Evolutionary conservation across 1,284 basidiomycete genomes (phyloP).

Genomic region (Pisolithus thermaeus): DNA sequence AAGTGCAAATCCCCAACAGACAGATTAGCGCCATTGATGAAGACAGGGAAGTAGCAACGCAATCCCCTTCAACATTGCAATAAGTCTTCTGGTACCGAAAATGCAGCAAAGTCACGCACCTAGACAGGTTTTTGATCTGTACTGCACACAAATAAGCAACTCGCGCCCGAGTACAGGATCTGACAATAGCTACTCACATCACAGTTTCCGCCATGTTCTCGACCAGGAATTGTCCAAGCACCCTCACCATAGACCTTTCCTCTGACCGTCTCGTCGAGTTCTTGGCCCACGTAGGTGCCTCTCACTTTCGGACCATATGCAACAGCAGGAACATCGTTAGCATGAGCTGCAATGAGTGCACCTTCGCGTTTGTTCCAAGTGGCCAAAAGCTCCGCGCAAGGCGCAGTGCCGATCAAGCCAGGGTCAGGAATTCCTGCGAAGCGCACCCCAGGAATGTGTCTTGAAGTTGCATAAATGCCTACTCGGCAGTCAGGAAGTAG

Average conservation of each 20-base stretch:
- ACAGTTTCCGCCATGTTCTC: constrained; percentile 80
- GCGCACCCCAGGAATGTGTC: constrained; percentile 3
- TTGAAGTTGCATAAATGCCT: constrained; percentile 10
- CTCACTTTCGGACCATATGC: no score
- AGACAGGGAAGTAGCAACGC: constrained; percentile 75
- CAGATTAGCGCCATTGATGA: constrained; percentile 68
- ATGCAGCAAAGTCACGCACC: constrained; percentile 28
- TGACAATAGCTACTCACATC: constrained; percentile 46
- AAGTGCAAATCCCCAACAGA: constrained; percentile 80
- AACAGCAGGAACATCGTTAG: no score
- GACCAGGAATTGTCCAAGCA: constrained; percentile 70
- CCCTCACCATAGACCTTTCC: constrained; percentile 62
- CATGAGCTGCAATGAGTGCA: no score
- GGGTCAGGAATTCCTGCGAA: no score
- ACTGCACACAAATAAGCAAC: no score
- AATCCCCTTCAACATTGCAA: constrained; percentile 41
- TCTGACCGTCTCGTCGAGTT: constrained; percentile 35
- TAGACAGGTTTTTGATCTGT: constrained; percentile 40
- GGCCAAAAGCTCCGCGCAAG: no score
- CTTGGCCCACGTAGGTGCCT: constrained; percentile 52
- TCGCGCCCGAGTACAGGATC: no score
- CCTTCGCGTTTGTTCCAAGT: no score
- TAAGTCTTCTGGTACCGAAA: background rate
- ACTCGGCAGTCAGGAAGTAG: background rate
- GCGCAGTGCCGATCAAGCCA: no score